Base-by-base conservation (phyloP, 805 yeast genomes). In the Metschnikowia santaceciliae region DNA sequence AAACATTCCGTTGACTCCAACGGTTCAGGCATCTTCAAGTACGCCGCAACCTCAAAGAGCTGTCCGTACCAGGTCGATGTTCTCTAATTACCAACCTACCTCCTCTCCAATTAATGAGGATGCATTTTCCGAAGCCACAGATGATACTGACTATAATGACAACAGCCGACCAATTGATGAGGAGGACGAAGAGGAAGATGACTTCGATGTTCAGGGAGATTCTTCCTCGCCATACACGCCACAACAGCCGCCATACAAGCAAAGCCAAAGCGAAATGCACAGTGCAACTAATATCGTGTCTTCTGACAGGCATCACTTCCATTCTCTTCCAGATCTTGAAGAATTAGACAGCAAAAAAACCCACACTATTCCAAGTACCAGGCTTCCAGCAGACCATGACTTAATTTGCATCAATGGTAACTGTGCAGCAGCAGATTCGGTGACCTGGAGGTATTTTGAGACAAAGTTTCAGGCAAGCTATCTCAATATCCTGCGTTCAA, bases 81-180 rank as follows among this genome's bases (percentile, higher is more conserved):
- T 70, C 38, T 64, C 67, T n/a, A 54, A 45, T 23, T 65, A 63
- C 20, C 60, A 62, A 8, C 67, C 69, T 2, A 64, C 65, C 39
- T 73, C 77, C 5, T 72, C 77, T 1, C 78, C 78, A 1, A 73
- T 74, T 32, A 66, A 69, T 41, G 78, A 73, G 54, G 77, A 71
- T 50, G 64, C 59, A 2, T 49, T 64, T 36, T 64, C 70, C 6
- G 73, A 69, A 41, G 62, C 59, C 11, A 65, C 72, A 11, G 77
- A 72, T 51, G 77, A 72, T 50, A 66, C 74, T 6, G 76, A 72
- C 46, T 72, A 71, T 49, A 54, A 59, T 33, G 68, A 63, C 20
- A 58, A 56, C 26, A 52, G 55, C 23, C 32, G 49, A 23, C 54
- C 52, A 5, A 53, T 55, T 17, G 54, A 57, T 17, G 63, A 59